Base-by-base conservation (phyloP, 768 basidiomycete genomes). In the Cystobasidiopsis lactophilus region DNA sequence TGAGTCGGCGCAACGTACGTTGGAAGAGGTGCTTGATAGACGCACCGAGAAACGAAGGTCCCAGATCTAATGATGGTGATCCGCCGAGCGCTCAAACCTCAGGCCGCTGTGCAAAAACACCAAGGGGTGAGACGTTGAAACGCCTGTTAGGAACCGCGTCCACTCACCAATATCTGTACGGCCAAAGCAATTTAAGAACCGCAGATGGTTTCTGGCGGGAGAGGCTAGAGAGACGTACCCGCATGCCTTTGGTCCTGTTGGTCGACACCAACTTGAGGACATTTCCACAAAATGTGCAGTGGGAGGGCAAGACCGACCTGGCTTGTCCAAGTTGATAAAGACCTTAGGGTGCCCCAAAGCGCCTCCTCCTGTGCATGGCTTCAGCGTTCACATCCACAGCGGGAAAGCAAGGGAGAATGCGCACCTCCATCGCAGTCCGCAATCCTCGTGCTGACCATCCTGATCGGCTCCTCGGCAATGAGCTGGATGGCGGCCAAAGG, bases 301-400 rank as follows among this genome's bases (percentile, higher is more conserved):
- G n/a, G n/a, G n/a, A n/a, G n/a, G n/a, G n/a, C n/a, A n/a, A n/a
- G n/a, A n/a, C n/a, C n/a, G n/a, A n/a, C n/a, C n/a, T 51, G 82
- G 78, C 68, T 85, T 77, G 71, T 96, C 88, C 65, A 98, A 66
- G 70, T 96, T 96, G 66, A 98, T 86, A 64, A 76, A 96, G 55
- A 96, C 78, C 71, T 86, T 89, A 4, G 93, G 93, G 65, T 98
- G 93, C 23, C 93, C 93, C 27, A 98, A 74, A 40, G 93, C 76
- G 11, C 91, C 93, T 65, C 78, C 80, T 68, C 91, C 91, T 96
- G 65, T 0, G 26, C 47, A 26, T 13, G 37, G 23, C 19, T 26
- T n/a, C 24, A 11, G 27, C 19, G 27, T 50, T 33, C 33, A 33
- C 19, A 11, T 16, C 16, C 5, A 52, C 53, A 56, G 52, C 44